Base-by-base conservation (phyloP, 2,329 filamentous ascomycete genomes). In the Fusarium zealandicum region DNA sequence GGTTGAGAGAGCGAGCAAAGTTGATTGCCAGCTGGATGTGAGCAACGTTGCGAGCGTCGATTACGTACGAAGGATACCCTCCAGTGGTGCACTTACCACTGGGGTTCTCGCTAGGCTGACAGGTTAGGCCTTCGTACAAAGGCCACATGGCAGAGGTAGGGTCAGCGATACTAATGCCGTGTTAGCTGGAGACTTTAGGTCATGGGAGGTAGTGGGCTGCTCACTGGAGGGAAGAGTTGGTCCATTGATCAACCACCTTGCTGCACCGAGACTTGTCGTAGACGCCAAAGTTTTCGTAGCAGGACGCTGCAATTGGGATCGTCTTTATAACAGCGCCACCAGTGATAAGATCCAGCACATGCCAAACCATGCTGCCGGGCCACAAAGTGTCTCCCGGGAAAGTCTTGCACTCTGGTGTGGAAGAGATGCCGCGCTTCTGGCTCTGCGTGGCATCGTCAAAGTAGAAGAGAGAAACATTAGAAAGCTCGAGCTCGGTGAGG, bases 91-190 rank as follows among this genome's bases (percentile, higher is more conserved):
- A 79, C 1, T 52, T 64, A 0, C 51, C 53, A 8, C 4, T 16
- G 1, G 53, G 33, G 0, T 14, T 53, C 16, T 70, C 63, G 18
- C 59, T 52, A 1, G 72, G 73, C 51, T 69, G 57, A 22, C 75
- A 78, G 12, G 75, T 76, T 5, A 66, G 60, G 5, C 75, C 75
- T 59, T 76, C 64, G 54, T 70, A 78, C 3, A 78, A 45, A 4
- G 75, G 73, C 54, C 69, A 76, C 72, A 76, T 76, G 39, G 74
- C 61, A 2, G 75, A 77, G 8, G 73, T 73, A 3, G 76, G 76
- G 44, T 78, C 72, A 4, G 64, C 47, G 11, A 69, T 66, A 51
- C 73, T 75, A 12, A 45, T 2, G 0, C 1, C 2, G 0, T 6
- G 31, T 65, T 42, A 65, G 54, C 22, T 6, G 7, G 3, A 39